A percentile compares a stretch with the other conserved stretches of the same genome.
These are phyloP conservation scores for Monilinia laxa DNA, from an alignment of 2,329 filamentous ascomycete genomes.

Conservation along the genomic window DNA sequence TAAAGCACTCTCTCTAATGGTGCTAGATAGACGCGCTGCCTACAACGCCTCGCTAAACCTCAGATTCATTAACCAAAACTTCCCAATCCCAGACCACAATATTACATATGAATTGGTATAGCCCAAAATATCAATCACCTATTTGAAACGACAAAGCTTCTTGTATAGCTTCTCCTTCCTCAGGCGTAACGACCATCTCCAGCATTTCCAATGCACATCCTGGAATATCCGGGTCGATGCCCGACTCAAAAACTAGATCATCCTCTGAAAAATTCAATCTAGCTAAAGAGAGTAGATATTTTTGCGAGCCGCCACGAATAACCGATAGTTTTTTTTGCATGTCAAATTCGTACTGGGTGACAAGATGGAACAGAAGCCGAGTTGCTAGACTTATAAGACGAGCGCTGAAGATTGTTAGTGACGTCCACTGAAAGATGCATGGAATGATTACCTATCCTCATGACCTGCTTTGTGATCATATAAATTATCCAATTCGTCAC, in stretches of 20 bases:
- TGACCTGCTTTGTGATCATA: conserved; percentile 48
- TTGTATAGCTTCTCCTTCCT: conserved; percentile 62
- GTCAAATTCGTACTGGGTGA: conserved; percentile 63
- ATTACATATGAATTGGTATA: background rate
- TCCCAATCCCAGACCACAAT: background rate
- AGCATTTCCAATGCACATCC: conserved; percentile 80
- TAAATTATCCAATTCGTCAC: conserved; percentile 66
- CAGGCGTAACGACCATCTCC: conserved; percentile 76
- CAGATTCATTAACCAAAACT: background rate
- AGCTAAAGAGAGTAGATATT: conserved; percentile 77
- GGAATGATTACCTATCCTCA: conserved; percentile 44
- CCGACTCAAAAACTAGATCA: conserved; percentile 71
- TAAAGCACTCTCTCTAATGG: too few species aligned
- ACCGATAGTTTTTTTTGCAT: conserved; percentile 69
- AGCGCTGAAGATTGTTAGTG: conserved; percentile 35
- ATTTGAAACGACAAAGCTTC: conserved; percentile 36
- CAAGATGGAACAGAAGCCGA: conserved; percentile 60
- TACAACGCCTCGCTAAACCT: background rate
- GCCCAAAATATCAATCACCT: background rate
- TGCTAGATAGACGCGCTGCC: too few species aligned
- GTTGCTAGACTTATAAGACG: conserved; percentile 58
- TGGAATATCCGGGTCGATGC: conserved; percentile 73
- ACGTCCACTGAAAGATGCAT: conserved; percentile 10
- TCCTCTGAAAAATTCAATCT: conserved; percentile 82
- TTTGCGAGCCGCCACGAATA: conserved; percentile 72